phyloP scores from a whole-genome alignment of 2,329 filamentous ascomycete species.

The Achaetomium macrosporum region DNA sequence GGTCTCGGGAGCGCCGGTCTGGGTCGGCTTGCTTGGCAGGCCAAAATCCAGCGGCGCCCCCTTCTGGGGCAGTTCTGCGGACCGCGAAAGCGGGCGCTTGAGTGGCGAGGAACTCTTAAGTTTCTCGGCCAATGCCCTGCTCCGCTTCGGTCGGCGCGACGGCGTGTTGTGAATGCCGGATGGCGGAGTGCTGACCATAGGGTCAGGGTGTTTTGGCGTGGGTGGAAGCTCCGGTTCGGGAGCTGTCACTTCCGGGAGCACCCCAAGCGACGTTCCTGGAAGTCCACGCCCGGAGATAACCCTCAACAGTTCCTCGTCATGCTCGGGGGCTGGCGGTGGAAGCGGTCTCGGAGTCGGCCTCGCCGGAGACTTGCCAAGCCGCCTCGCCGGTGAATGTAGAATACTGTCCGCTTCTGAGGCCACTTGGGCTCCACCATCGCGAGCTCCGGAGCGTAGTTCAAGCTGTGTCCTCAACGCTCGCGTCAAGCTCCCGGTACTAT shows the following conservation, averaged over 20 bases:
- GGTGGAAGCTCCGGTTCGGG: conserved; percentile 61
- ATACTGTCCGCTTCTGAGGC: conserved; percentile 5
- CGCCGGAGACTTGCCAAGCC: conserved; percentile 33
- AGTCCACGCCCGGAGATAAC: conserved; percentile 36
- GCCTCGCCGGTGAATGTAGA: conserved; percentile 26
- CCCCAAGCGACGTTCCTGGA: conserved; percentile 31
- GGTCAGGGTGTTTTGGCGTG: conserved; percentile 47
- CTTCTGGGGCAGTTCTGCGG: conserved; percentile 1
- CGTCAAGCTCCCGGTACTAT: conserved; percentile 17
- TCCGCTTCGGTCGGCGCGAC: conserved; percentile 43
- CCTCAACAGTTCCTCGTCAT: conserved; percentile 39
- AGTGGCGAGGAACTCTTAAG: conserved; percentile 48
- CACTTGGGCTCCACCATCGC: background rate
- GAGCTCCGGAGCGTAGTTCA: conserved; percentile 24
- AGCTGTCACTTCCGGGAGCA: conserved; percentile 29
- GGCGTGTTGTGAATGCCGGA: conserved; percentile 56
- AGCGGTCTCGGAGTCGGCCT: conserved; percentile 43
- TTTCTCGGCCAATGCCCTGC: conserved; percentile 33
- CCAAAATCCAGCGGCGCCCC: background rate
- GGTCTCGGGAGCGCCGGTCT: conserved; percentile 13
- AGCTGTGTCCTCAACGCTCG: conserved; percentile 28
- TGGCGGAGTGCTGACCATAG: conserved; percentile 49
- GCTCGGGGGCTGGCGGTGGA: conserved; percentile 39
- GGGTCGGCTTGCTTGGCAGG: conserved; percentile 13
- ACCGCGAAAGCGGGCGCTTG: conserved; percentile 35